Evolutionary conservation across 2,329 filamentous ascomycete species (phyloP).

Genomic region (Colletotrichum tropicicola): DNA sequence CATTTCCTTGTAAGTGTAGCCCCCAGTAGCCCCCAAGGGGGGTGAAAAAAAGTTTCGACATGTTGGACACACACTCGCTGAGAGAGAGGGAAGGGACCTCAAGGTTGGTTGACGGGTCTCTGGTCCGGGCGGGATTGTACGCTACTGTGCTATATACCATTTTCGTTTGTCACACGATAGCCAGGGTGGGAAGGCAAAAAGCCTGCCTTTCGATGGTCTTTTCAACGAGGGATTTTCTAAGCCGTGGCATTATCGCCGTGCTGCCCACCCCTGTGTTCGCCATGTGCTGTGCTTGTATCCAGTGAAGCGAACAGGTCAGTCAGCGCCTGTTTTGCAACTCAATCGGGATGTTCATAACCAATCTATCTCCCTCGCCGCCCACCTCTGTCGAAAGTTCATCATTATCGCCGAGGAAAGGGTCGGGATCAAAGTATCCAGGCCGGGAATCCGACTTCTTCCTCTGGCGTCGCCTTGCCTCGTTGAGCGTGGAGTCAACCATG

Average conservation of each 20-base stretch:
- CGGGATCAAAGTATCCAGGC: slow-evolving; percentile 27
- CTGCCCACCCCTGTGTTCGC: too few relatives aligned
- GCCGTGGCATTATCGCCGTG: too few relatives aligned
- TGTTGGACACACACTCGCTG: slow-evolving; percentile 18
- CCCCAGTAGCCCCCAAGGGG: neutral
- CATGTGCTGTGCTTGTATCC: too few relatives aligned
- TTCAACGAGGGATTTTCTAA: neutral
- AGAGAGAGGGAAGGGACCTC: neutral
- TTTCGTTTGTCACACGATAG: neutral
- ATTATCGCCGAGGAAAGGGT: neutral
- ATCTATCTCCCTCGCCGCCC: neutral
- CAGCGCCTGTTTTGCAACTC: neutral
- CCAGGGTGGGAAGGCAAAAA: neutral
- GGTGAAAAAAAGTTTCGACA: neutral
- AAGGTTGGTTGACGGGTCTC: neutral
- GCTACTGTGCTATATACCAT: slow-evolving; percentile 27
- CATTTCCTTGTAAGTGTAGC: slow-evolving; percentile 12
- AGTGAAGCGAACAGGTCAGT: too few relatives aligned
- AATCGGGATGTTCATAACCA: slow-evolving; percentile 29
- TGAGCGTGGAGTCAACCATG: neutral
- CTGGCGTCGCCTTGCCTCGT: neutral
- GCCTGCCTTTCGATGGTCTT: neutral
- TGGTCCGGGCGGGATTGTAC: slow-evolving; percentile 6
- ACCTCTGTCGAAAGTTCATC: neutral
- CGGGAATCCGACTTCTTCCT: slow-evolving; percentile 6